phyloP scores from a whole-genome alignment of 2,329 filamentous ascomycete genomes.

The Cordyceps fumosorosea region DNA sequence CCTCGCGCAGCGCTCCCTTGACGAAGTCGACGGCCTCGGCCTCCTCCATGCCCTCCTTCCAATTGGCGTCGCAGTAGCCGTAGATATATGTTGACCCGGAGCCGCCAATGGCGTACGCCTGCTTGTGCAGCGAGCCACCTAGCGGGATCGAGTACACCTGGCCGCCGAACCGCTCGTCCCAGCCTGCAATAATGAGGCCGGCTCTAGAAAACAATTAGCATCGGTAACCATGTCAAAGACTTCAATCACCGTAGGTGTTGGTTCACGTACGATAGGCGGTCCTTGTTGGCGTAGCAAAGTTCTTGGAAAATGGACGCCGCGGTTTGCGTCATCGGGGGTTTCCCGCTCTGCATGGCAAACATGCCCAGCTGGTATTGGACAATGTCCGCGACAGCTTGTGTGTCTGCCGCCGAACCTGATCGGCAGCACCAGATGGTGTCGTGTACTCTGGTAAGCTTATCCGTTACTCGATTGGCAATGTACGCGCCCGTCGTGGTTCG shows the following conservation, averaged over 20 bases:
- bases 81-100: constrained; percentile 99
- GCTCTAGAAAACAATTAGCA: constrained; percentile 50
- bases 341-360: constrained; percentile 85
- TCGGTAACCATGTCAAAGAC: not conserved
- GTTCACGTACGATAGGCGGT: constrained; percentile 69
- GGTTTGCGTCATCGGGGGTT: constrained; percentile 87
- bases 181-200: constrained; percentile 97
- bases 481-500: constrained; percentile 96
- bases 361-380: constrained; percentile 94
- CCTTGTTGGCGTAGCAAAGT: constrained; percentile 97
- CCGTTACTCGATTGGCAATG: constrained; percentile 97
- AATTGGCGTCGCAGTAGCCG: constrained; percentile 95
- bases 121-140: constrained; percentile 95
- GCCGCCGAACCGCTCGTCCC: constrained; percentile 88
- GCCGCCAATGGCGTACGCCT: constrained; percentile 89
- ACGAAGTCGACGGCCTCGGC: constrained; percentile 86
- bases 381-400: constrained; percentile 95
- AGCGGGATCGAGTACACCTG: constrained; percentile 97
- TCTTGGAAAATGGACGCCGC: constrained; percentile 96
- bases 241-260: not conserved
- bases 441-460: constrained; percentile 97
- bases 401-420: constrained; percentile 94
- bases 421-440: constrained; percentile 99
- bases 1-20: constrained; percentile 83
- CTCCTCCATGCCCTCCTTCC: constrained; percentile 92